Base-by-base conservation (phyloP, 768 basidiomycete species). In the Polyporus arcularius region DNA sequence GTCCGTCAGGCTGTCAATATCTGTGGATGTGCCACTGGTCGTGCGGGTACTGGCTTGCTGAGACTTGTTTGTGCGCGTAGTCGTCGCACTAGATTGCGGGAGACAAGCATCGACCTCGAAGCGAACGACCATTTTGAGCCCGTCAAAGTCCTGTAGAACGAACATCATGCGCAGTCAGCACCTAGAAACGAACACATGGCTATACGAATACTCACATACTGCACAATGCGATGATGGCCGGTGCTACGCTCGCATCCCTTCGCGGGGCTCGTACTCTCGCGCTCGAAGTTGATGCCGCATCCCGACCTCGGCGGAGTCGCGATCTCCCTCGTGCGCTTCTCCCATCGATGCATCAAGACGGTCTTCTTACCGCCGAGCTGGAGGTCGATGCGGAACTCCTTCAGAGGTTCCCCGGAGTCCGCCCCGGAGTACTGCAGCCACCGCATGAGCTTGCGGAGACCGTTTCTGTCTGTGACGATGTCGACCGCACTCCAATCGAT, bases 351-450 rank as follows among this genome's bases (percentile, higher is more conserved):
- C 65, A 91, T 73, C 30, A 92, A 66, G 15, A 89, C 74, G 0
- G 90, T 90, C 56, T 75, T 76, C 16, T 66, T 66, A 0, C 89
- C 88, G 0, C 78, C 80, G 16, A 89, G 75, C 68, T 92, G 84
- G 4, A 85, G 61, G 57, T 93, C 89, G 62, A 93, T 88, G 18
- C 90, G 76, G 67, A 92, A 93, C n/a, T 67, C 61, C 10, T 72
- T 73, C 28, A 72, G 75, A 16, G 67, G 69, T 26, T 64, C 62
- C 8, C 56, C 51, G 15, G 41, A 12, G n/a, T 14, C 21, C 15
- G 31, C 10, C 3, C 43, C 59, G 16, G 52, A 43, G 15, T 65
- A 50, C 18, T 66, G 65, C n/a, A 81, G 76, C 85, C 85, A 88
- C 28, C 84, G 77, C 21, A 85, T 67, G 42, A 91, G 73, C 70